phyloP scores from a whole-genome alignment of 129 eudicot genomes.

The carrot (Daucus carota) region DH1_v3.0 NC_030384.2:48042001-48042500 shows the following conservation, averaged over 20 bases:
- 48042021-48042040: too few species aligned
- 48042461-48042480: neutral
- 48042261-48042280: constrained; percentile 16
- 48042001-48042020: too few species aligned
- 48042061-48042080: too few species aligned
- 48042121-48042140: too few species aligned
- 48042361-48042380: constrained; percentile 19
- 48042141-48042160: too few species aligned
- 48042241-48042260: neutral
- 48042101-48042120: too few species aligned
- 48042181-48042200: constrained; percentile 10
- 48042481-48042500: neutral
- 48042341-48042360: constrained; percentile 24
- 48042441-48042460: neutral
- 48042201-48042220: constrained; percentile 11
- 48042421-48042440: neutral
- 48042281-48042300: constrained; percentile 12
- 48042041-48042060: too few species aligned
- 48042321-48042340: constrained; percentile 18
- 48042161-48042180: too few species aligned
- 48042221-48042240: constrained; percentile 2
- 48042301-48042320: neutral
- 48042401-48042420: constrained; percentile 52
- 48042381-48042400: constrained; percentile 17
- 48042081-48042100: too few species aligned